Percentiles rank a stretch among this genome's conserved stretches.
Conservation (phyloP, 2,329 filamentous ascomycete genomes). For the Pestalotiopsis sp. region DNA sequence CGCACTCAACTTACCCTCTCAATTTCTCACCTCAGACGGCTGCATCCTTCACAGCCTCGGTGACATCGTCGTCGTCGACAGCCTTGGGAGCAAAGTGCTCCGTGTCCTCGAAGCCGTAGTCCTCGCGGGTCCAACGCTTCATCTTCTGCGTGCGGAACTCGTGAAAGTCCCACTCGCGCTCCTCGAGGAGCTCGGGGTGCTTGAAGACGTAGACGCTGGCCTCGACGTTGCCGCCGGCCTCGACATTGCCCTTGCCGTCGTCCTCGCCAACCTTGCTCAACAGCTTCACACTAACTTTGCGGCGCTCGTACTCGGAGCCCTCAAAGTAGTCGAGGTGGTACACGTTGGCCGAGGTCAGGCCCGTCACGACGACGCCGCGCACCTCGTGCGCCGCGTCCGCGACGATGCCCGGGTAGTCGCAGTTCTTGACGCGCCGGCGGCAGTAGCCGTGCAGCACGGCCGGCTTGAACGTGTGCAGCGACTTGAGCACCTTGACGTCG, state of each 20-base stretch:
- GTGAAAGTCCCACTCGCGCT: constrained; percentile 84
- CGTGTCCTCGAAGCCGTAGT: constrained; percentile 45
- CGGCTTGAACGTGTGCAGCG: constrained; percentile 67
- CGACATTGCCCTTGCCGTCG: constrained; percentile 42
- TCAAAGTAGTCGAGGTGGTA: constrained; percentile 80
- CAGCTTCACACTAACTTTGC: constrained; percentile 36
- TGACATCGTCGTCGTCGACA: constrained; percentile 17
- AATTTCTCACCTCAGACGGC: constrained; percentile 25
- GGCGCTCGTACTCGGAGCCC: constrained; percentile 58
- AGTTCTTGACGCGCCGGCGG: constrained; percentile 67
- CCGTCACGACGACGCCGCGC: constrained; percentile 75
- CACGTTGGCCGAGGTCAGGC: constrained; percentile 78
- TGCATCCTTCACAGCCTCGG: constrained; percentile 21
- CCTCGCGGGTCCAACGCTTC: constrained; percentile 54
- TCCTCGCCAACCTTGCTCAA: constrained; percentile 39
- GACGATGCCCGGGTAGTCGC: constrained; percentile 83
- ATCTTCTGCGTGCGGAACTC: constrained; percentile 79
- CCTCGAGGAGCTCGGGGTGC: constrained; percentile 58
- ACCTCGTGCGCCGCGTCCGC: constrained; percentile 60
- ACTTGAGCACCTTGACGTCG: constrained; percentile 40
- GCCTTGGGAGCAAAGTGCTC: constrained; percentile 26
- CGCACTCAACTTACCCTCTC: not conserved
- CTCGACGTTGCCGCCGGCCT: constrained; percentile 47
- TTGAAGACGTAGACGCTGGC: constrained; percentile 70
- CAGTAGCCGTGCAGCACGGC: constrained; percentile 76